Evolutionary conservation across 2,329 filamentous ascomycete species (phyloP), one percentile per base, ranked within the genome.

Genomic region (Metarhizium robertsii): DNA sequence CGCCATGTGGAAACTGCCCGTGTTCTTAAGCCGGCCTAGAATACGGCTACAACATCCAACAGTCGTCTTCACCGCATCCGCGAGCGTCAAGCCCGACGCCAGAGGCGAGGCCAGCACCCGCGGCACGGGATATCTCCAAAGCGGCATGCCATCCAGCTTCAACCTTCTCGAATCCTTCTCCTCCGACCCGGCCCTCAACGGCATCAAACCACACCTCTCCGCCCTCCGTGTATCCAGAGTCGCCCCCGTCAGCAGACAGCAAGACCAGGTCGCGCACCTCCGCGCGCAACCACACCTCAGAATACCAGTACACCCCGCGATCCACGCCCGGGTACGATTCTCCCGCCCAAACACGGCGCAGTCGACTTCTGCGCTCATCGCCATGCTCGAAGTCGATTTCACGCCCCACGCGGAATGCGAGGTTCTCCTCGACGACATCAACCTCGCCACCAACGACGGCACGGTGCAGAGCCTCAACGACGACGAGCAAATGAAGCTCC

Each of bases 91-190:
- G 63, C 79, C 81, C 2, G 72, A 76, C 40, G 55, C 61, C 47
- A 59, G 63, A 32, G 56, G 61, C 6, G 65, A 68, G n/a, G 56
- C 64, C 14, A 60, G 58, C 53, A 58, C 63, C 11, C 61, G 62
- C 43, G 68, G 71, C 10, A 76, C 81, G 56, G 84, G 87, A 53
- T 90, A 90, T 64, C 76, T 92, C 36, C 80, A 81, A 40, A 89
- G 85, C 64, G 81, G 84, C 56, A 71, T 85, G 30, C 84, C 88
- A 0, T 79, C 85, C 6, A 85, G 87, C 2, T 75, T 89, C 59
- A 94, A 92, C 67, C 75, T 92, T n/a, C 79, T 94, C 14, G 85
- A 88, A 65, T 80, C 88, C 3, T 88, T 92, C 58, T 77, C 79
- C 53, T 76, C 75, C 58, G 88, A 91, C 64, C 80, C 84, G 25